phyloP scores from a whole-genome alignment of 495 filamentous ascomycete genomes.

The Alectoria sarmentosa region DNA sequence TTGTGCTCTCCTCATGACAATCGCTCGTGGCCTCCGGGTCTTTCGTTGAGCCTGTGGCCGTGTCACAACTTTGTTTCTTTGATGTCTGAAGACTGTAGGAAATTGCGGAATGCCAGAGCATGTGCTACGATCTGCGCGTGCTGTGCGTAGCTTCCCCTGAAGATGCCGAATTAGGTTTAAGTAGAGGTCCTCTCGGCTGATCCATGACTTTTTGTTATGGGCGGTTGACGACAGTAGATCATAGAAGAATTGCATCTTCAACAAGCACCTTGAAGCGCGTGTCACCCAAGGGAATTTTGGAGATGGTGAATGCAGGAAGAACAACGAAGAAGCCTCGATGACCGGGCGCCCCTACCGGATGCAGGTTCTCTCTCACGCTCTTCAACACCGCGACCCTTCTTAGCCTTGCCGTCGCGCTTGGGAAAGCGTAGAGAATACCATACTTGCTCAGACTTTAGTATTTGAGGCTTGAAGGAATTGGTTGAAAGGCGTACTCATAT shows the following conservation, averaged over 20 bases:
- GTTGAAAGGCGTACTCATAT: neutral
- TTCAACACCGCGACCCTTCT: slow-evolving; percentile 3
- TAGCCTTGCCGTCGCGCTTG: neutral
- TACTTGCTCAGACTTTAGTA: neutral
- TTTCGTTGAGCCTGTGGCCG: neutral
- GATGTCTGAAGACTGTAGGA: neutral
- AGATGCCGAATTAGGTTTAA: slow-evolving; percentile 13
- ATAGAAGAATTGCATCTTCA: slow-evolving; percentile 1
- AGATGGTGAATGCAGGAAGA: slow-evolving; percentile 9
- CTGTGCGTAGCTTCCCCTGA: slow-evolving; percentile 2
- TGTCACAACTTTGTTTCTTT: neutral
- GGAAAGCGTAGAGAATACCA: neutral
- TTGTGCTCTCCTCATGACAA: neutral
- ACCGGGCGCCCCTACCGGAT: slow-evolving; percentile 11
- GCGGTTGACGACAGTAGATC: slow-evolving; percentile 5
- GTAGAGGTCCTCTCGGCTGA: slow-evolving; percentile 10
- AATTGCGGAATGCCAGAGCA: neutral
- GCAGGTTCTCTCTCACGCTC: neutral
- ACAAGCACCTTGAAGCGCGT: neutral
- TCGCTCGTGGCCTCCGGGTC: neutral
- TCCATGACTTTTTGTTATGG: slow-evolving; percentile 13
- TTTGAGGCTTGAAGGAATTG: neutral
- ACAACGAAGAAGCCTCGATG: slow-evolving; percentile 1
- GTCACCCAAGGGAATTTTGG: neutral
- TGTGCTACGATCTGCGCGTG: slow-evolving; percentile 7